Conservation (phyloP, 169 alveolate genomes). For the Plasmodium billcollinsi region DNA sequence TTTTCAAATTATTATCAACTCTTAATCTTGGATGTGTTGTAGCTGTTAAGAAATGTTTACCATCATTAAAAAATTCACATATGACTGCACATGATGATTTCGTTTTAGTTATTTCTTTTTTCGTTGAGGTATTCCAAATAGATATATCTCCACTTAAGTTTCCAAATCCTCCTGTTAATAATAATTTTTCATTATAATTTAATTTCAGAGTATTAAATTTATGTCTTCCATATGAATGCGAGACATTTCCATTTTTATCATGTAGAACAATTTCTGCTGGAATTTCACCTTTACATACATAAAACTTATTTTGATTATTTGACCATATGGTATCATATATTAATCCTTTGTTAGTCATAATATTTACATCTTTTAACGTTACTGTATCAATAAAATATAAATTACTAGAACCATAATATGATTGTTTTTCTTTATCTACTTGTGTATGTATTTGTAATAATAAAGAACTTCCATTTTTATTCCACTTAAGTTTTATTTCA, state of each 20-base stretch:
- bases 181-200: conserved; percentile 85
- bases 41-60: conserved; percentile 88
- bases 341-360: conserved; percentile 76
- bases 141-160: conserved; percentile 93
- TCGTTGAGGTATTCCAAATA: conserved; percentile 88
- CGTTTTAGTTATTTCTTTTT: conserved; percentile 82
- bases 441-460: conserved; percentile 82
- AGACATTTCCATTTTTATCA: conserved; percentile 80
- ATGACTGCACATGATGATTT: conserved; percentile 85
- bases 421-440: conserved; percentile 81
- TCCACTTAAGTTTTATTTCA: conserved; percentile 86
- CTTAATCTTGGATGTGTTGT: conserved; percentile 92
- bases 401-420: conserved; percentile 83
- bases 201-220: conserved; percentile 88
- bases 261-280: conserved; percentile 81
- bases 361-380: conserved; percentile 34
- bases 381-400: conserved; percentile 78
- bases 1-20: conserved; percentile 91
- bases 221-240: conserved; percentile 84
- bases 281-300: conserved; percentile 82
- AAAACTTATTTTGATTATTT: conserved; percentile 78
- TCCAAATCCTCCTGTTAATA: conserved; percentile 93
- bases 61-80: conserved; percentile 88
- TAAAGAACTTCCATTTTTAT: conserved; percentile 79
- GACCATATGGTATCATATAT: conserved; percentile 87